Evolutionary conservation across 2,329 filamentous ascomycete species (phyloP).

Genomic region (Chaetomiaceae sp.): DNA sequence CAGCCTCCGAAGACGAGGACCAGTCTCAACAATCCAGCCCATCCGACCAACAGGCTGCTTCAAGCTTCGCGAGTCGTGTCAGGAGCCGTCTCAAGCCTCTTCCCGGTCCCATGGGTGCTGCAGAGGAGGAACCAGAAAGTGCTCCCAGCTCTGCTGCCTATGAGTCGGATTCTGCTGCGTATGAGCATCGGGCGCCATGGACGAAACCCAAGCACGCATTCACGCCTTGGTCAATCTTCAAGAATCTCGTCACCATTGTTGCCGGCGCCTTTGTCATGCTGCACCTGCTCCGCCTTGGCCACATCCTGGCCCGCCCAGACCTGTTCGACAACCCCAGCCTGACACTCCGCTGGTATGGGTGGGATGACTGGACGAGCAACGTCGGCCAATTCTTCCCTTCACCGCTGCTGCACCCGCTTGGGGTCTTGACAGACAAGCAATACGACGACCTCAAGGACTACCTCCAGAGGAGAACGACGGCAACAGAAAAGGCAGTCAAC

Average conservation of each 20-base stretch:
- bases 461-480: conserved; percentile 22
- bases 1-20: not conserved
- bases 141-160: not conserved
- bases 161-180: no score
- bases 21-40: not conserved
- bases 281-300: not conserved
- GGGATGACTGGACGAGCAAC: conserved; percentile 25
- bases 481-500: conserved; percentile 36
- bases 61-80: not conserved
- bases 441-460: conserved; percentile 26
- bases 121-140: not conserved
- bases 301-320: conserved; percentile 9
- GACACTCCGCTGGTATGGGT: conserved; percentile 26
- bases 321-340: not conserved
- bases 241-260: no score
- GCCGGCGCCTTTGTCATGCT: conserved; percentile 8
- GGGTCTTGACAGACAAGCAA: conserved; percentile 19
- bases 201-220: not conserved
- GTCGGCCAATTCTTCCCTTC: conserved; percentile 30
- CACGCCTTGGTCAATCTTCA: not conserved
- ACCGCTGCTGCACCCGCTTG: conserved; percentile 15
- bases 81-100: not conserved
- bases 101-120: not conserved
- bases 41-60: not conserved
- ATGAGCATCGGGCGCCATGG: not conserved